Evolutionary conservation across 352 stramenopile genomes (phyloP), one percentile per base, ranked within the genome.

Genomic region (Lagenidium sp.): DNA sequence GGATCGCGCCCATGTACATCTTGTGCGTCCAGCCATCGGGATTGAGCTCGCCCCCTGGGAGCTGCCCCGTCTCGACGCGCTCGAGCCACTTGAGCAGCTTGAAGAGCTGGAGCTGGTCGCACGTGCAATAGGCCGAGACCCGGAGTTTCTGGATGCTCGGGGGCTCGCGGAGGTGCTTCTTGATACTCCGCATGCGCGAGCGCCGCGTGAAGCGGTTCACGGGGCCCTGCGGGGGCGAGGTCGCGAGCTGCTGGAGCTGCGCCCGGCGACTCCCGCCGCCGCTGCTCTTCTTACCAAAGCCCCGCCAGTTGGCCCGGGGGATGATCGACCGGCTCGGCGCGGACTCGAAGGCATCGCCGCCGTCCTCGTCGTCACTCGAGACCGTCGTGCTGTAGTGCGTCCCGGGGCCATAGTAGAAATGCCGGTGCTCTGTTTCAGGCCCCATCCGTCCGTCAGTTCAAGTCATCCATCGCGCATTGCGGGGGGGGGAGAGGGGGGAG

Each of bases 21-120:
- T 89, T 85, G 63, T 87, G 71, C 32, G 37, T 68, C 79, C 79
- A 92, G 15, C 79, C 79, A 41, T 89, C 66, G 1, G 74, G 70
- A 48, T 85, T 82, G 18, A 92, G 57, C 38, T 92, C 79, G 29
- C 77, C 76, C 6, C 79, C 76, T 0, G 76, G 76, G 10, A 90
- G 43, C 55, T 90, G 76, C 2, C 75, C 76, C 3, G 73, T 89
- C 48, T 89, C 77, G 19, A 86, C 60, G 34, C 77, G 55, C 44
- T 93, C 74, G 37, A 93, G 73, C 80, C 80, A 93, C 44, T 93
- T 90, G 46, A 93, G 63, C 50, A 90, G 52, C 59, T 90, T 90
- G 48, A 89, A 88, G n/a, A 93, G 53, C 36, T 85, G 69, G 47
- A 89, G 26, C 46, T 88, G 75, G 48, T 93, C 77, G 48, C 75